Percentiles rank a stretch among this genome's conserved stretches.
Evolutionary conservation across 306 rosid species (phyloP).

Genomic region (Cotoneaster glaucophyllus): DNA sequence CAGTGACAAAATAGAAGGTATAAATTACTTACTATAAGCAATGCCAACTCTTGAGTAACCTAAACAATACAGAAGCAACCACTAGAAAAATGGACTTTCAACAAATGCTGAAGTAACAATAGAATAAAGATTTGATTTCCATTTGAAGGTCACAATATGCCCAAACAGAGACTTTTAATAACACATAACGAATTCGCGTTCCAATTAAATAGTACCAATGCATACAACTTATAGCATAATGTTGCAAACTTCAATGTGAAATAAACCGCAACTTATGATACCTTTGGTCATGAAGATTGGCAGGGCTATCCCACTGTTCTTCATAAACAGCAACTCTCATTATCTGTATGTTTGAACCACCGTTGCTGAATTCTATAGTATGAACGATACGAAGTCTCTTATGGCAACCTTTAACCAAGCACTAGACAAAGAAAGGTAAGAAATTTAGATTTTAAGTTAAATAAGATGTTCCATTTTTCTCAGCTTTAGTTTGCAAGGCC

Average conservation of each 20-base stretch:
- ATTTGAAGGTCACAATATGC: not conserved
- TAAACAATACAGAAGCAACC: not conserved
- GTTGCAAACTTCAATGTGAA: not conserved
- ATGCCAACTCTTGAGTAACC: not conserved
- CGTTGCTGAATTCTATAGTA: constrained; percentile 72
- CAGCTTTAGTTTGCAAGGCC: not conserved
- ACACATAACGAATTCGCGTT: no score
- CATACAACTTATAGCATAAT: not conserved
- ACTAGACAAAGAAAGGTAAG: constrained; percentile 32
- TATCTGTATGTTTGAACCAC: constrained; percentile 87
- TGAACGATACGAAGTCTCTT: constrained; percentile 81
- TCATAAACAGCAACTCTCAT: constrained; percentile 84
- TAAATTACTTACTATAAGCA: not conserved
- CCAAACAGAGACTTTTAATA: no score
- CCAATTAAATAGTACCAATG: not conserved
- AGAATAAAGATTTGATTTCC: not conserved
- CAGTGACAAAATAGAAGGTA: not conserved
- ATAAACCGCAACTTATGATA: constrained; percentile 21
- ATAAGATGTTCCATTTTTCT: no score
- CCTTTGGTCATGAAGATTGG: constrained; percentile 51
- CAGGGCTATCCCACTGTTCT: constrained; percentile 85
- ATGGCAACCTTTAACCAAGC: constrained; percentile 96
- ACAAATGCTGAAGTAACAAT: not conserved
- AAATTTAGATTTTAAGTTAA: not conserved
- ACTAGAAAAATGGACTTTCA: not conserved